Conservation (phyloP, 2,329 filamentous ascomycete species). For the Scolecobasidium constrictum region DNA sequence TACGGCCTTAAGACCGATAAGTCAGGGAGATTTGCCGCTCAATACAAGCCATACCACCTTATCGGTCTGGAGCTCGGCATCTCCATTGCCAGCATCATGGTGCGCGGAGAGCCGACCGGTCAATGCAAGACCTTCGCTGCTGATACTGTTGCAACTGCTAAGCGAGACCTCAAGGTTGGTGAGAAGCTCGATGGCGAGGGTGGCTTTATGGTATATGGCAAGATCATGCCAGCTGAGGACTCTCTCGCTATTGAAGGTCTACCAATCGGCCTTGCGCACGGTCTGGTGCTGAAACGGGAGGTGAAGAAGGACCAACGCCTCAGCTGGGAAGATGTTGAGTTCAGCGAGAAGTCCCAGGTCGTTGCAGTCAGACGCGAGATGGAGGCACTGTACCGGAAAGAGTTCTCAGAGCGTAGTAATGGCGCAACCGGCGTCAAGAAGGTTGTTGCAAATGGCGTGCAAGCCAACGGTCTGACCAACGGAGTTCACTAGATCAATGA, state of each 20-base stretch:
- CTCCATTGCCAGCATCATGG: constrained; percentile 34
- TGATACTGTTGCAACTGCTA: constrained; percentile 37
- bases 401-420: too few relatives aligned
- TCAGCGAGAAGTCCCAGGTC: constrained; percentile 26
- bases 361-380: constrained; percentile 32
- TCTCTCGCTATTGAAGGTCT: constrained; percentile 32
- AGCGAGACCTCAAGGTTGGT: constrained; percentile 32
- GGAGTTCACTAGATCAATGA: too few relatives aligned
- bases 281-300: constrained; percentile 29
- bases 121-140: constrained; percentile 33
- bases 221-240: constrained; percentile 29
- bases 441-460: too few relatives aligned
- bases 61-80: constrained; percentile 37
- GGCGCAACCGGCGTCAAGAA: too few relatives aligned
- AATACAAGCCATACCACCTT: constrained; percentile 38
- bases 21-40: constrained; percentile 30
- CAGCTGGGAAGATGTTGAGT: constrained; percentile 36
- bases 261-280: constrained; percentile 33
- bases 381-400: constrained; percentile 26
- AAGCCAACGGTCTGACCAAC: too few relatives aligned
- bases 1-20: constrained; percentile 35
- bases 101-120: constrained; percentile 34
- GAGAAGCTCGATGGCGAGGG: constrained; percentile 36
- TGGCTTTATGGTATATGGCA: constrained; percentile 36
- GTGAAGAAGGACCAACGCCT: constrained; percentile 31